Evolutionary conservation across 805 yeast species (phyloP).

Genomic region (Starmerella floris): DNA sequence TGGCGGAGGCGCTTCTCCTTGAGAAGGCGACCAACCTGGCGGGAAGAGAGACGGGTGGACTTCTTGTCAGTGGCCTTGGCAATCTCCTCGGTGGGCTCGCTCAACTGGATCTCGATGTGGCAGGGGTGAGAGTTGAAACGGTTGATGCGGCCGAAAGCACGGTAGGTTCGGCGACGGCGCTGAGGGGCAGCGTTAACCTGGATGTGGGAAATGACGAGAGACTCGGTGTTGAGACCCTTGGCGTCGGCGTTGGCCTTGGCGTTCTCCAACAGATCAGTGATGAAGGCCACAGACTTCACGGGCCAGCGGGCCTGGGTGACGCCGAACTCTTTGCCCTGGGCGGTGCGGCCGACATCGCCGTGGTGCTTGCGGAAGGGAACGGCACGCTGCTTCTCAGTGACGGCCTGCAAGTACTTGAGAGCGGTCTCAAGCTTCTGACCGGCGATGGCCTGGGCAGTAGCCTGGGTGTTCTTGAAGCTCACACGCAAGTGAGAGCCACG

Average conservation of each 20-base stretch:
- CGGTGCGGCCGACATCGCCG: slow-evolving; percentile 96
- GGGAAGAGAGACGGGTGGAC: slow-evolving; percentile 62
- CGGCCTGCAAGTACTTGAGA: slow-evolving; percentile 88
- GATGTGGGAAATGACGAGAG: slow-evolving; percentile 91
- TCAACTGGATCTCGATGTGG: slow-evolving; percentile 93
- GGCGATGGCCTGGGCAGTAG: slow-evolving; percentile 94
- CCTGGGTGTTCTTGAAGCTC: slow-evolving; percentile 99
- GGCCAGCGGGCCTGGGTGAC: slow-evolving; percentile 99
- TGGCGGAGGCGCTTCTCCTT: slow-evolving; percentile 56
- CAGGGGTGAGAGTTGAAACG: slow-evolving; percentile 98
- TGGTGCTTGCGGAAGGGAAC: slow-evolving; percentile 98
- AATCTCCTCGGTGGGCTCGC: slow-evolving; percentile 90
- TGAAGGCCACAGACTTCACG: slow-evolving; percentile 90
- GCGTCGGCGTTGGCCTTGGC: slow-evolving; percentile 99
- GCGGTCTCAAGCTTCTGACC: slow-evolving; percentile 98
- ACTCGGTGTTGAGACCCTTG: slow-evolving; percentile 93
- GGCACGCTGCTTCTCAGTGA: slow-evolving; percentile 96
- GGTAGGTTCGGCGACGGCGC: slow-evolving; percentile 99
- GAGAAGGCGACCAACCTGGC: slow-evolving; percentile 88
- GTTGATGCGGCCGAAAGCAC: slow-evolving; percentile 99
- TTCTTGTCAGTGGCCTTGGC: slow-evolving; percentile 71
- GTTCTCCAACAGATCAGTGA: slow-evolving; percentile 87
- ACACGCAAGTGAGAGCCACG: slow-evolving; percentile 99
- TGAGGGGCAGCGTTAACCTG: slow-evolving; percentile 99
- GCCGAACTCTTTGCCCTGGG: slow-evolving; percentile 99